Evolutionary conservation across 2,329 filamentous ascomycete species (phyloP).

Genomic region (Orbilia quercus): DNA sequence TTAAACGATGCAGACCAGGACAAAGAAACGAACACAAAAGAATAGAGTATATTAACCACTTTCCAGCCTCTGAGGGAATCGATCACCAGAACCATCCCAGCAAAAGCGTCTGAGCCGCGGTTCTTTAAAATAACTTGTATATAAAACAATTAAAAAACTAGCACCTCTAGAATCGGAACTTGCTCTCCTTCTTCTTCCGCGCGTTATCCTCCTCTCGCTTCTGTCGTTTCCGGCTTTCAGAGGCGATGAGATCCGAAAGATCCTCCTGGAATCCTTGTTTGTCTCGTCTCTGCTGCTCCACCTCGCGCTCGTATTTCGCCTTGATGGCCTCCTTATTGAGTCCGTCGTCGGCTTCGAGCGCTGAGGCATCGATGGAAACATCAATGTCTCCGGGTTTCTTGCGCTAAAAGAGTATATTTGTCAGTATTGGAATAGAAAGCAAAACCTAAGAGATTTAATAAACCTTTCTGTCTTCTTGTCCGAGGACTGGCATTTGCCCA

Average conservation of each 20-base stretch:
- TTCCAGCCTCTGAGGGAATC: background rate
- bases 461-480: slow-evolving; percentile 79
- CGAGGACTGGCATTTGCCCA: slow-evolving; percentile 76
- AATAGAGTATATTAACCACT: slow-evolving; percentile 1
- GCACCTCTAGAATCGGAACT: slow-evolving; percentile 63
- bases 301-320: slow-evolving; percentile 79
- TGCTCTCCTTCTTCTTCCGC: slow-evolving; percentile 72
- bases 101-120: slow-evolving; percentile 39
- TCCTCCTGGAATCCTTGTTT: slow-evolving; percentile 86
- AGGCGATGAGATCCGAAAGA: slow-evolving; percentile 93
- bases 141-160: background rate
- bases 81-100: slow-evolving; percentile 25
- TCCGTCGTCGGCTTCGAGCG: slow-evolving; percentile 77
- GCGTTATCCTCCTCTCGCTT: slow-evolving; percentile 86
- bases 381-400: slow-evolving; percentile 98
- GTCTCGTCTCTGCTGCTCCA: slow-evolving; percentile 71
- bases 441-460: background rate
- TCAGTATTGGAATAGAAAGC: background rate
- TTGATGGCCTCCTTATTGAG: slow-evolving; percentile 86
- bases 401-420: slow-evolving; percentile 63
- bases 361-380: slow-evolving; percentile 87
- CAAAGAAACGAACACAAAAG: background rate
- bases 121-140: background rate
- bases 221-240: slow-evolving; percentile 88
- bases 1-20: slow-evolving; percentile 26